A percentile compares a stretch with the other conserved stretches of the same genome.
phyloP scores from a whole-genome alignment of 1,284 basidiomycete genomes.

The Hymenochaete sp. region DNA sequence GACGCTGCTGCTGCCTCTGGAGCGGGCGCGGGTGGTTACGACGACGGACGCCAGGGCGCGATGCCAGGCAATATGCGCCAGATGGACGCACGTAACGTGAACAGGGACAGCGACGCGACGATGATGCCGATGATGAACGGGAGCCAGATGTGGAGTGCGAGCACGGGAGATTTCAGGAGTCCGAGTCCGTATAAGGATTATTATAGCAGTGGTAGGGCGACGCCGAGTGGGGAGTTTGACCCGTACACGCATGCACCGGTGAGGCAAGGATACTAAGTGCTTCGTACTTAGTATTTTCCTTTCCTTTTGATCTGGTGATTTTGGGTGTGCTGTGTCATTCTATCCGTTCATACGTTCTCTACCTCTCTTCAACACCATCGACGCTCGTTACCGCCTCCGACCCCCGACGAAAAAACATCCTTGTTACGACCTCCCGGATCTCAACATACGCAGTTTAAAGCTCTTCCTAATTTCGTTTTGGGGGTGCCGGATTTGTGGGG shows the following conservation, averaged over 20 bases:
- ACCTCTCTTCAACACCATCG: too few species aligned
- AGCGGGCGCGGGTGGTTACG: not conserved
- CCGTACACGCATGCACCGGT: constrained; percentile 14
- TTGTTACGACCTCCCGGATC: too few species aligned
- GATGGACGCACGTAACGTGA: constrained; percentile 9
- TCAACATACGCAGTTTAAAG: too few species aligned
- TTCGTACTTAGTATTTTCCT: too few species aligned
- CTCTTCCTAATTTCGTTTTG: too few species aligned
- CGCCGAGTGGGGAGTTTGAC: constrained; percentile 17
- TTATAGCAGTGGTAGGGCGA: constrained; percentile 5
- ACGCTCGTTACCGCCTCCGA: too few species aligned
- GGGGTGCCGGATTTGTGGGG: too few species aligned
- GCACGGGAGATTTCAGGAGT: constrained; percentile 3
- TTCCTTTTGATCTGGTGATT: too few species aligned
- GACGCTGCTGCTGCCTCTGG: constrained; percentile 14
- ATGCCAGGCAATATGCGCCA: constrained; percentile 3
- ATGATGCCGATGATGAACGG: constrained; percentile 15
- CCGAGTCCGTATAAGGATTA: constrained; percentile 16
- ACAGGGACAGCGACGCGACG: constrained; percentile 15
- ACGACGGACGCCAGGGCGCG: not conserved
- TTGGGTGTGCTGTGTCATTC: too few species aligned
- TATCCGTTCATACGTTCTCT: too few species aligned
- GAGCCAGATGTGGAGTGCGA: constrained; percentile 10
- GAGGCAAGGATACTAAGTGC: constrained; percentile 5
- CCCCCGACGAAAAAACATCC: too few species aligned